Percentiles rank a stretch among this genome's conserved stretches.
phyloP scores from a whole-genome alignment of 495 filamentous ascomycete genomes.

The Evansstolkia leycettana region DNA sequence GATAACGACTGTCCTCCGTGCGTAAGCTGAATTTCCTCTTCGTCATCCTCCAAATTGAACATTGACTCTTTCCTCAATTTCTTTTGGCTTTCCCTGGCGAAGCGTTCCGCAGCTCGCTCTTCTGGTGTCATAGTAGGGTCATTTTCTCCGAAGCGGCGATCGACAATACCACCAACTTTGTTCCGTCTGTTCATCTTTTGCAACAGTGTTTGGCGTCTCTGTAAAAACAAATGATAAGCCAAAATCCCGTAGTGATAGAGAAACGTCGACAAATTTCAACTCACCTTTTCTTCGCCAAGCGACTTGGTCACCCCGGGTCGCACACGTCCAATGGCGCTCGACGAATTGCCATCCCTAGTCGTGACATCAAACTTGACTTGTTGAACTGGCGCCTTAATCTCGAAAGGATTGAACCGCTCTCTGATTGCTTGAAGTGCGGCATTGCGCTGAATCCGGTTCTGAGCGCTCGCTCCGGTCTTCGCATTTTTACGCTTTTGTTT shows the following conservation, averaged over 20 bases:
- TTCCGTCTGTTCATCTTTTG: slow-evolving; percentile 76
- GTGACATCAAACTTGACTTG: slow-evolving; percentile 68
- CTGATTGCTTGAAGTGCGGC: slow-evolving; percentile 71
- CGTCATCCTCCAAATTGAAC: slow-evolving; percentile 85
- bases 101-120: slow-evolving; percentile 84
- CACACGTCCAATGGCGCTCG: slow-evolving; percentile 34
- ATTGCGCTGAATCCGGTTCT: slow-evolving; percentile 60
- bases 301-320: slow-evolving; percentile 78
- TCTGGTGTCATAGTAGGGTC: slow-evolving; percentile 90
- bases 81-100: slow-evolving; percentile 69
- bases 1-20: slow-evolving; percentile 68
- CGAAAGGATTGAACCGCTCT: slow-evolving; percentile 95
- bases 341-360: slow-evolving; percentile 35
- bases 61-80: slow-evolving; percentile 57
- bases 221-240: slow-evolving; percentile 5
- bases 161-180: slow-evolving; percentile 84
- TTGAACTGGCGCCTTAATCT: slow-evolving; percentile 59
- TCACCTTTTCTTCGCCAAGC: slow-evolving; percentile 72
- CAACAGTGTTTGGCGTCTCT: slow-evolving; percentile 69
- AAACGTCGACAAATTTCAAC: slow-evolving; percentile 13
- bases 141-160: slow-evolving; percentile 91
- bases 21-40: slow-evolving; percentile 61
- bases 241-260: not conserved
- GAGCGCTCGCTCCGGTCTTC: slow-evolving; percentile 44
- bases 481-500: slow-evolving; percentile 71